Percentiles rank a stretch among this genome's conserved stretches.
phyloP scores from a whole-genome alignment of 73 alveolate species.

The Uronychia binucleata region DNA sequence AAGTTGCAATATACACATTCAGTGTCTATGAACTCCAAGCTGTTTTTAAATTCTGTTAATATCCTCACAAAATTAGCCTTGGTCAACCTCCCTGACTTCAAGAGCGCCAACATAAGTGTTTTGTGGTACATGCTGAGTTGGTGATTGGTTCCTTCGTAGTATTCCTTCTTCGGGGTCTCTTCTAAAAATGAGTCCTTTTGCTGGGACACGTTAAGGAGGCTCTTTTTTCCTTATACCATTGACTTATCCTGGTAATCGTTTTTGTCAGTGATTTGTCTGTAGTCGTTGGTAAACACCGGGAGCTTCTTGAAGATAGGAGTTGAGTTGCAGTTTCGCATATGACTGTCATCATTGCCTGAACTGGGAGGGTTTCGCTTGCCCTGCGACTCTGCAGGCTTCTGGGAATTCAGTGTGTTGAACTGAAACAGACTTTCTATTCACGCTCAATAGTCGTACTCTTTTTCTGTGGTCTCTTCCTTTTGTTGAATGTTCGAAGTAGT shows the following conservation, averaged over 20 bases:
- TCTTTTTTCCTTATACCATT: background rate
- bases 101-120: constrained; percentile 29
- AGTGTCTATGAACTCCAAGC: constrained; percentile 20
- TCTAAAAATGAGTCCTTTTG: background rate
- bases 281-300: background rate
- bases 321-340: too few relatives aligned
- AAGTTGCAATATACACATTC: constrained; percentile 51
- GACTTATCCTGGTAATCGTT: too few relatives aligned
- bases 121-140: constrained; percentile 9
- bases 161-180: background rate
- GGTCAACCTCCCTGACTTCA: constrained; percentile 24
- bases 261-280: too few relatives aligned
- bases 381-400: too few relatives aligned
- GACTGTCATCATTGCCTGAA: too few relatives aligned
- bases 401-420: too few relatives aligned
- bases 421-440: too few relatives aligned
- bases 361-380: too few relatives aligned
- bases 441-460: too few relatives aligned
- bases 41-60: constrained; percentile 21
- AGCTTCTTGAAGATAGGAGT: background rate
- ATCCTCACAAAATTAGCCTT: constrained; percentile 38
- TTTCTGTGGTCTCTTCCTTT: too few relatives aligned
- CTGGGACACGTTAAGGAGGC: background rate
- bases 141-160: background rate
- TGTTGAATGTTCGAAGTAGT: too few relatives aligned